These are phyloP conservation scores for Brassica nigra DNA, from an alignment of 345 rosid species.

Conservation along the genomic window DNA sequence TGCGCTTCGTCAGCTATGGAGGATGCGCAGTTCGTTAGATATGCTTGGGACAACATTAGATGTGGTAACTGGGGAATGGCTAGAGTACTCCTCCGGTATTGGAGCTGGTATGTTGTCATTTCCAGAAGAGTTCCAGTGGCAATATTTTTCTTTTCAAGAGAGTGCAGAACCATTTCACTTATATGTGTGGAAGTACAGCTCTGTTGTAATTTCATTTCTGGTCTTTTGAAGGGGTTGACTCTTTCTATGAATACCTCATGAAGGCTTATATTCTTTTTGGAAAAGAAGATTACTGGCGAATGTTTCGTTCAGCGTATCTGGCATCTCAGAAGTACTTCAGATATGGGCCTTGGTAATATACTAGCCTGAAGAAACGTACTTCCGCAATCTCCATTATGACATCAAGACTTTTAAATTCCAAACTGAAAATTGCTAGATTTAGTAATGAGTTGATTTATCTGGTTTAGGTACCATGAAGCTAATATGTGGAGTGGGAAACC, in stretches of 20 bases:
- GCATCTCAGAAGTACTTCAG: constrained; percentile 92
- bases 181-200: constrained; percentile 1
- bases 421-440: constrained; percentile 1
- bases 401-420: neutral
- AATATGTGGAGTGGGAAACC: constrained; percentile 96
- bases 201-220: constrained; percentile 35
- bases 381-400: constrained; percentile 20
- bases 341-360: constrained; percentile 87
- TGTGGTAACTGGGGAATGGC: constrained; percentile 83
- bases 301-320: constrained; percentile 91
- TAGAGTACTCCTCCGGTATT: constrained; percentile 86
- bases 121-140: neutral
- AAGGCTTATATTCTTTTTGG: constrained; percentile 95
- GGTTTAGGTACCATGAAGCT: constrained; percentile 91
- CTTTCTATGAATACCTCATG: constrained; percentile 90
- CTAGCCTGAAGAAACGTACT: constrained; percentile 13
- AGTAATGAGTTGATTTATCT: constrained; percentile 26
- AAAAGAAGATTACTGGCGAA: constrained; percentile 93
- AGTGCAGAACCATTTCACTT: constrained; percentile 6
- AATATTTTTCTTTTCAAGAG: neutral
- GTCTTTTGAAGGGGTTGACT: constrained; percentile 81
- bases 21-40: constrained; percentile 91
- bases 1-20: constrained; percentile 90
- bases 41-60: constrained; percentile 86
- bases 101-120: constrained; percentile 77